Conservation (phyloP, 371 early-diverging fungal species). For the Mortierella sp. region DNA sequence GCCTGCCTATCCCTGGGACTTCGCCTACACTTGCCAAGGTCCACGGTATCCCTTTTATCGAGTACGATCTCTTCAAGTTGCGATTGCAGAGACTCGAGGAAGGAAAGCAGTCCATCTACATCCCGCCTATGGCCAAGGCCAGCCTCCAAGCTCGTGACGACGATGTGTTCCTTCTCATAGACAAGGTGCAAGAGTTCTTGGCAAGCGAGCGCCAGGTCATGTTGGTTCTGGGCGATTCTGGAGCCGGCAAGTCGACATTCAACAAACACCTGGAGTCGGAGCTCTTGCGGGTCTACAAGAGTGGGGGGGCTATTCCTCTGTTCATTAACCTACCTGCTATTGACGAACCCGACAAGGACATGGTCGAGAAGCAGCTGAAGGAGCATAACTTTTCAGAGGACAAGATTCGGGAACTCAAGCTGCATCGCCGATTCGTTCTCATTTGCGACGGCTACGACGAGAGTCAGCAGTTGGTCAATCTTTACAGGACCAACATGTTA, state of each 20-base stretch:
- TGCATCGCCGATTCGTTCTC: conserved; percentile 2
- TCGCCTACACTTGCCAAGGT: background rate
- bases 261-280: background rate
- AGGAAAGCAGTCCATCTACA: background rate
- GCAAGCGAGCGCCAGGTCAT: background rate
- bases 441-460: conserved; percentile 27
- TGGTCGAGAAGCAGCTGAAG: conserved; percentile 10
- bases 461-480: background rate
- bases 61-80: conserved; percentile 2
- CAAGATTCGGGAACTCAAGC: conserved; percentile 9
- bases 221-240: conserved; percentile 21
- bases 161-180: background rate
- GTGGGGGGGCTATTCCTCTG: conserved; percentile 7
- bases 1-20: background rate
- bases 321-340: conserved; percentile 3
- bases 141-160: conserved; percentile 6
- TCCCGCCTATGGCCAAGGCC: conserved; percentile 8
- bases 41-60: conserved; percentile 7
- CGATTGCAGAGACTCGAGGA: background rate
- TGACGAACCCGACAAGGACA: background rate
- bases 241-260: conserved; percentile 26
- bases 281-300: conserved; percentile 9
- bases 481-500: background rate
- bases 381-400: background rate
- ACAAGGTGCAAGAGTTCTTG: conserved; percentile 7